Evolutionary conservation across 306 rosid species (phyloP), one percentile per base, ranked within the genome.

Genomic region (Vigna reflexopilosa): DNA sequence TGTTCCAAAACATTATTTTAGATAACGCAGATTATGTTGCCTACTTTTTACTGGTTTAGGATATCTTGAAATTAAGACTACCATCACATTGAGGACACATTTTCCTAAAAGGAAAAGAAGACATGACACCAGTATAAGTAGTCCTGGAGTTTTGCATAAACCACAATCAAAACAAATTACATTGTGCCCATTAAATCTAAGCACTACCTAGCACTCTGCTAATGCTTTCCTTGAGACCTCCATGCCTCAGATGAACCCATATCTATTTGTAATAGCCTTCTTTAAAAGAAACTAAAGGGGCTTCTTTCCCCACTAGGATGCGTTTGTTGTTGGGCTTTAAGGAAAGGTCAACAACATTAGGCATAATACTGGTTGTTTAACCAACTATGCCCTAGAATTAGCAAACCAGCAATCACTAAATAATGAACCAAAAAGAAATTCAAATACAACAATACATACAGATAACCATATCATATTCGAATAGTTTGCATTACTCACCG

Each of bases 401-500:
- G 32, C 49, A 75, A 68, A 40, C 51, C 24, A 61, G 13, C 24
- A 44, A 28, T 63, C 62, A 70, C 55, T 54, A 71, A 11, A 59
- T 40, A 71, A 64, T 10, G 28, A 12, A 54, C 55, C 44, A 64
- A 63, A 55, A 14, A 65, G 1, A 59, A 76, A 40, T 62, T 70
- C 19, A 72, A 47, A 47, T 38, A 7, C 50, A 45, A 45, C 49
- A 1, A 58, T 51, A 17, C 45, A 66, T 38, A 9, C 51, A 72
- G 47, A n/a, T 12, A 38, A 22, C 20, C 55, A 13, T 73, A 57
- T 58, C 58, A 73, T 34, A 61, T 15, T 19, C 30, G 66, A 45
- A 70, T 11, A 55, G 38, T 16, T 20, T 3, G 36, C 12, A 17
- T 62, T 28, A 83, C 89, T 86, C 81, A 91, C 96, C 7, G 90